phyloP scores from a whole-genome alignment of 352 stramenopile species.

The Phytopythium litorale region DNA sequence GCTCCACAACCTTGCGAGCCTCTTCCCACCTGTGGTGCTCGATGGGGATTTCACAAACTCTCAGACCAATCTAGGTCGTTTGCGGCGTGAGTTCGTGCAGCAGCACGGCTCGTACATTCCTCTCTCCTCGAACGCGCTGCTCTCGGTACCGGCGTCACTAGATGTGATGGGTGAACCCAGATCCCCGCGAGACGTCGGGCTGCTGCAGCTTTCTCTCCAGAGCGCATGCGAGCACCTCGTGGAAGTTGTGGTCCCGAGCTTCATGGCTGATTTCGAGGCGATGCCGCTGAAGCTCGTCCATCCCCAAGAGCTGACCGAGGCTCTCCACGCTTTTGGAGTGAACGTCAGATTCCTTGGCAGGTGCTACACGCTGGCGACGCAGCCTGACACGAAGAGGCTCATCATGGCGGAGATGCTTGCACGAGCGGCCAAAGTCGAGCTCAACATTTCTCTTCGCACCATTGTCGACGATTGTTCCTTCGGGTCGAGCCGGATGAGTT shows the following conservation, averaged over 20 bases:
- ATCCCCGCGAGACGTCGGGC: conserved; percentile 22
- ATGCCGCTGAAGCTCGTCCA: conserved; percentile 26
- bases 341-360: conserved; percentile 53
- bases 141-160: neutral
- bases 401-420: conserved; percentile 62
- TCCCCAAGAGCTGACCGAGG: conserved; percentile 30
- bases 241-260: conserved; percentile 35
- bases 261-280: conserved; percentile 41
- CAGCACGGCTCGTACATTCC: conserved; percentile 30
- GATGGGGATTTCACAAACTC: conserved; percentile 1
- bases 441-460: conserved; percentile 28
- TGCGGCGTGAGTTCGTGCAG: conserved; percentile 47
- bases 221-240: conserved; percentile 39
- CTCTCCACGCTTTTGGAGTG: conserved; percentile 48
- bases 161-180: neutral
- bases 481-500: neutral
- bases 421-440: conserved; percentile 51
- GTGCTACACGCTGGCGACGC: conserved; percentile 43
- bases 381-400: conserved; percentile 36
- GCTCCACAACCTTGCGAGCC: conserved; percentile 26
- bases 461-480: conserved; percentile 20
- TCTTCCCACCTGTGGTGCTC: conserved; percentile 29
- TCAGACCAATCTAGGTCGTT: conserved; percentile 6
- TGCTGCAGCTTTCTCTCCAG: conserved; percentile 29
- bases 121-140: conserved; percentile 23